These are phyloP conservation scores for Trichosporon ovoides DNA, from an alignment of 1,284 basidiomycete species.

Conservation along the genomic window DNA sequence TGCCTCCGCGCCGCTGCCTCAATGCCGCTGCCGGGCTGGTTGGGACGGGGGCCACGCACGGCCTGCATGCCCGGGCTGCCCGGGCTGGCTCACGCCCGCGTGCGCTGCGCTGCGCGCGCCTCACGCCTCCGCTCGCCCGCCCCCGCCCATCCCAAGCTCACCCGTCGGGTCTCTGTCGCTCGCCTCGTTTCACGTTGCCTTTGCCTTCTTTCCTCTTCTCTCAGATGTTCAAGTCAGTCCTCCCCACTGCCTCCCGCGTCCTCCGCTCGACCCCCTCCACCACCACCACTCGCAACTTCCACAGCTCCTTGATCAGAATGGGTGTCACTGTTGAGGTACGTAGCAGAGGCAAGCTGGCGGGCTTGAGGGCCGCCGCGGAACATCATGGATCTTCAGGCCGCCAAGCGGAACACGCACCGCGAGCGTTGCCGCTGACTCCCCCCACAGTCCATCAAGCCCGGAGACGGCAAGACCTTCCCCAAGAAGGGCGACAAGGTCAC, in stretches of 20 bases:
- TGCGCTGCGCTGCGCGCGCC: neutral
- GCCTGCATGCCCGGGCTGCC: no score
- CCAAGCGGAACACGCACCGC: neutral
- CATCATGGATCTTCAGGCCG: neutral
- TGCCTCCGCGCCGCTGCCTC: neutral
- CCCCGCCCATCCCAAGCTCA: no score
- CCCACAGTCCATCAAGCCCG: constrained; percentile 39
- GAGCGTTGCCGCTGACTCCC: neutral
- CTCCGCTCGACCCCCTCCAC: constrained; percentile 13
- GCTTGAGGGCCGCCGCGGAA: no score
- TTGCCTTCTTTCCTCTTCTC: neutral
- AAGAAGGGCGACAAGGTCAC: constrained; percentile 41
- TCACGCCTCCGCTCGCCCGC: no score
- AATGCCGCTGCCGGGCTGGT: no score
- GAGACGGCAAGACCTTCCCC: constrained; percentile 50
- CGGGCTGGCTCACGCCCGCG: no score
- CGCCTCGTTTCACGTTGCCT: neutral
- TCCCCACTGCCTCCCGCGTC: constrained; percentile 18
- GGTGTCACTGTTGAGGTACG: constrained; percentile 47
- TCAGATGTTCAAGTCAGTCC: constrained; percentile 15
- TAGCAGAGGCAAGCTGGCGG: neutral
- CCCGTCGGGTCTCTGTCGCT: neutral
- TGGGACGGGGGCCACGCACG: no score
- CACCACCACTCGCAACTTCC: constrained; percentile 30
- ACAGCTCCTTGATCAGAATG: constrained; percentile 46